These are phyloP conservation scores for Fusarium sp. DNA, from an alignment of 2,329 filamentous ascomycete species.

Conservation along the genomic window DNA sequence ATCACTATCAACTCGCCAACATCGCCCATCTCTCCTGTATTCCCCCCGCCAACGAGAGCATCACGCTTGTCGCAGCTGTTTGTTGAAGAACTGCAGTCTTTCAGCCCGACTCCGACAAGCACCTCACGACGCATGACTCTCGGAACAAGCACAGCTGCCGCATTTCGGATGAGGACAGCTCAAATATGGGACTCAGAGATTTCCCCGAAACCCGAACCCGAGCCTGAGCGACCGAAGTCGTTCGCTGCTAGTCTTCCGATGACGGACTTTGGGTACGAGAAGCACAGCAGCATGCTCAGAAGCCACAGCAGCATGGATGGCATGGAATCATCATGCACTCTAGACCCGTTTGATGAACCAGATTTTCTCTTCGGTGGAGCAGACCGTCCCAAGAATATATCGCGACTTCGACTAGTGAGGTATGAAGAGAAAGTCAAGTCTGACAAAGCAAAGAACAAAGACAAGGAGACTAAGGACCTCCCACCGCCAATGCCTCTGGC, in stretches of 20 bases:
- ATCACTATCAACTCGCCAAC: slow-evolving; percentile 34
- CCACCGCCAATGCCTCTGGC: slow-evolving; percentile 39
- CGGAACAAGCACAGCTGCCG: slow-evolving; percentile 40
- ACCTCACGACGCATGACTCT: slow-evolving; percentile 42
- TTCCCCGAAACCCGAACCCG: slow-evolving; percentile 3
- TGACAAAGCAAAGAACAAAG: background rate
- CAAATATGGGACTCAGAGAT: slow-evolving; percentile 42
- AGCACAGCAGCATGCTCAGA: slow-evolving; percentile 22
- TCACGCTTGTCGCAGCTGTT: slow-evolving; percentile 42
- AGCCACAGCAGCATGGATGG: slow-evolving; percentile 23
- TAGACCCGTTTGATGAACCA: slow-evolving; percentile 26
- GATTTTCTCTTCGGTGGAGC: slow-evolving; percentile 44
- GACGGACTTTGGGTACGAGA: slow-evolving; percentile 27
- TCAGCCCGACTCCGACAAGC: slow-evolving; percentile 19
- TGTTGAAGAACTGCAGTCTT: slow-evolving; percentile 39
- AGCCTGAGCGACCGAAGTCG: slow-evolving; percentile 11
- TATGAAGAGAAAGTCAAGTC: background rate
- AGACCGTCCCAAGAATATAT: slow-evolving; percentile 53
- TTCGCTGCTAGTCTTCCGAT: slow-evolving; percentile 2
- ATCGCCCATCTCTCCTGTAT: slow-evolving; percentile 21
- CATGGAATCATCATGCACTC: slow-evolving; percentile 15
- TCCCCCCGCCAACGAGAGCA: slow-evolving; percentile 14
- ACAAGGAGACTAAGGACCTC: slow-evolving; percentile 4
- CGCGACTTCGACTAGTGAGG: slow-evolving; percentile 24
- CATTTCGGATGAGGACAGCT: slow-evolving; percentile 40